These are phyloP conservation scores for Myriosclerotinia duriaeana DNA, from an alignment of 2,329 filamentous ascomycete genomes.

Conservation along the genomic window DNA sequence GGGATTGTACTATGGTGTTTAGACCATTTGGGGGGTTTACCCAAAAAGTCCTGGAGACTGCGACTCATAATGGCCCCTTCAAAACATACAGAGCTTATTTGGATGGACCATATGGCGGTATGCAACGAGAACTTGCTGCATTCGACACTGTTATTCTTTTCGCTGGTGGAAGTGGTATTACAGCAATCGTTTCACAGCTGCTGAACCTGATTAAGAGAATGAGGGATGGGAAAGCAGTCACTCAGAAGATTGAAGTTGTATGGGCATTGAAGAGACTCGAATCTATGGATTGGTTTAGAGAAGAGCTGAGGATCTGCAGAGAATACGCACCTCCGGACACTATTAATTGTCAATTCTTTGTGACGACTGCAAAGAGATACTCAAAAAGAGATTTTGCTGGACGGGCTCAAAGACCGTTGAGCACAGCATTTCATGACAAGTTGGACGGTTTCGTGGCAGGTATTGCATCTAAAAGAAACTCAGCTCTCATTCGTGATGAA, in stretches of 20 bases:
- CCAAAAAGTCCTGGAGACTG: constrained; percentile 75
- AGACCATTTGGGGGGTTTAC: constrained; percentile 91
- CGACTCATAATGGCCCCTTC: constrained; percentile 81
- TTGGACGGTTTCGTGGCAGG: constrained; percentile 85
- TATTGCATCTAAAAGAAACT: constrained; percentile 83
- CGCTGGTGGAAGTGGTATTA: constrained; percentile 92
- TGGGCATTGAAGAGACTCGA: constrained; percentile 91
- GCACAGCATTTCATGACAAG: constrained; percentile 77
- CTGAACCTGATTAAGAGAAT: constrained; percentile 95
- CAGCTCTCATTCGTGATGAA: constrained; percentile 77
- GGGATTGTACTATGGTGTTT: constrained; percentile 89
- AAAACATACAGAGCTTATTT: constrained; percentile 91
- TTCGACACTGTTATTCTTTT: constrained; percentile 94
- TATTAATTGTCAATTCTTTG: constrained; percentile 91
- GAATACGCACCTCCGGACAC: constrained; percentile 85
- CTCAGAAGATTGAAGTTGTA: constrained; percentile 85
- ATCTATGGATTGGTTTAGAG: constrained; percentile 96
- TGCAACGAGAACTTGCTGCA: constrained; percentile 83
- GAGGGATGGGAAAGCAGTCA: constrained; percentile 91
- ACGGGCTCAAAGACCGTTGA: constrained; percentile 63
- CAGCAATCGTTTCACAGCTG: constrained; percentile 86
- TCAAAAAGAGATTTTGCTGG: constrained; percentile 38
- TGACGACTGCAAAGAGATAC: constrained; percentile 68
- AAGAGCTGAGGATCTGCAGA: constrained; percentile 87
- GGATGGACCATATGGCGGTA: constrained; percentile 92